Conservation (phyloP, 306 rosid species). For the Prunus mira region DNA sequence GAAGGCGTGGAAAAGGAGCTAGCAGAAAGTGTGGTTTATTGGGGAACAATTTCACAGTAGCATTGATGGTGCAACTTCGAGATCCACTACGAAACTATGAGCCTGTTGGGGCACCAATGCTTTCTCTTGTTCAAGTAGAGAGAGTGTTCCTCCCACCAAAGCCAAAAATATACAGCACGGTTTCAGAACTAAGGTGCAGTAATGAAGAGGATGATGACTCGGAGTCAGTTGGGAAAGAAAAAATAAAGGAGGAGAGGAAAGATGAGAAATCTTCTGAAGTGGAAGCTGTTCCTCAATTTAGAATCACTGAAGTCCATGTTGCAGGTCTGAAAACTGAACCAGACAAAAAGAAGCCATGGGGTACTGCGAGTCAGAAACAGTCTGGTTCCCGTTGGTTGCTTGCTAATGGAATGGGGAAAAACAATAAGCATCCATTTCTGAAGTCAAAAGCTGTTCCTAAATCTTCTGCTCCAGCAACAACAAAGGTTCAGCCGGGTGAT, state of each 20-base stretch:
- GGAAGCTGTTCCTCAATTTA: conserved; percentile 64
- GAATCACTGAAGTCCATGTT: conserved; percentile 71
- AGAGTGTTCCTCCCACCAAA: conserved; percentile 79
- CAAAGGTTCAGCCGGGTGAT: conserved; percentile 68
- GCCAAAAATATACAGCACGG: conserved; percentile 52
- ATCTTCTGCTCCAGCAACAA: conserved; percentile 31
- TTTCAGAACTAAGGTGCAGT: conserved; percentile 40
- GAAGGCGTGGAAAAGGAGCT: conserved; percentile 52
- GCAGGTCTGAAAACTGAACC: conserved; percentile 66
- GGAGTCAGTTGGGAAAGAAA: conserved; percentile 36
- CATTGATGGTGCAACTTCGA: conserved; percentile 88
- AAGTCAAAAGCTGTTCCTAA: conserved; percentile 54
- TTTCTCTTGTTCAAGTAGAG: conserved; percentile 83
- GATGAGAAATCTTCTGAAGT: conserved; percentile 45
- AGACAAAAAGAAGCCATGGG: conserved; percentile 59
- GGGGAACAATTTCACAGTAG: conserved; percentile 84
- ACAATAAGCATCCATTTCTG: conserved; percentile 49
- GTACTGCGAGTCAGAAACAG: conserved; percentile 49
- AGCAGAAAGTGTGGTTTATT: conserved; percentile 64
- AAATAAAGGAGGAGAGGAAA: conserved; percentile 34
- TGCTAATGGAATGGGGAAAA: conserved; percentile 88
- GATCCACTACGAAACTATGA: conserved; percentile 84
- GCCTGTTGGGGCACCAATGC: conserved; percentile 89
- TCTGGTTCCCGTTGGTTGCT: conserved; percentile 93
- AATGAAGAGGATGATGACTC: conserved; percentile 44